Evolutionary conservation across 345 rosid species (phyloP).

Genomic region (Hibiscus trionum): DNA sequence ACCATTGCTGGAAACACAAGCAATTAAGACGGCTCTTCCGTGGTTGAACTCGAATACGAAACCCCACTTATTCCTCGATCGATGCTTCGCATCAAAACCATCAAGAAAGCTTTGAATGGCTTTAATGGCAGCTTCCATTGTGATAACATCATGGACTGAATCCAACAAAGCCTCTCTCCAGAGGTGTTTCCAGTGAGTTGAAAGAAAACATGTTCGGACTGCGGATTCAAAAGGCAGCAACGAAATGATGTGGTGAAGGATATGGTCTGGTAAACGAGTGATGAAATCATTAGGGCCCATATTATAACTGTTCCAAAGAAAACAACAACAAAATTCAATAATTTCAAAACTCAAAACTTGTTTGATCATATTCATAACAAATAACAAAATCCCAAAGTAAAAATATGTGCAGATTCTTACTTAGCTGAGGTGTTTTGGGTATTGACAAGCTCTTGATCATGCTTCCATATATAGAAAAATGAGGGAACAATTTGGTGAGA

Average conservation of each 20-base stretch:
- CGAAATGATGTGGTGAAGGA: background rate
- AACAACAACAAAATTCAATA: background rate
- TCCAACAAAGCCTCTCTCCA: slow-evolving; percentile 1
- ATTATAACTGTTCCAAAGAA: background rate
- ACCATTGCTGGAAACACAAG: background rate
- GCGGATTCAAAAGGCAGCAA: slow-evolving; percentile 1
- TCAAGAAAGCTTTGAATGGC: background rate
- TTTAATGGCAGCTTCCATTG: background rate
- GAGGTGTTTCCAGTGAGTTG: background rate
- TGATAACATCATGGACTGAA: background rate
- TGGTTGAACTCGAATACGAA: background rate
- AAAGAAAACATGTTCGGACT: background rate
- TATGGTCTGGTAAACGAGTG: background rate
- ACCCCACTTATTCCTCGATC: background rate
- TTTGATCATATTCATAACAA: background rate
- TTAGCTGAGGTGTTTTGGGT: background rate
- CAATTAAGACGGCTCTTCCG: background rate
- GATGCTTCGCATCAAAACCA: background rate
- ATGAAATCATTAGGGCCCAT: background rate
- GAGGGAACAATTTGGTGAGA: background rate
- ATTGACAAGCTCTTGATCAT: background rate
- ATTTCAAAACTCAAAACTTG: background rate
- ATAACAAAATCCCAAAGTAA: background rate
- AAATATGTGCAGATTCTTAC: background rate
- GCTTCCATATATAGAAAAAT: background rate